phyloP scores from a whole-genome alignment of 106 monocot species.

The Vanilla planifolia region DNA sequence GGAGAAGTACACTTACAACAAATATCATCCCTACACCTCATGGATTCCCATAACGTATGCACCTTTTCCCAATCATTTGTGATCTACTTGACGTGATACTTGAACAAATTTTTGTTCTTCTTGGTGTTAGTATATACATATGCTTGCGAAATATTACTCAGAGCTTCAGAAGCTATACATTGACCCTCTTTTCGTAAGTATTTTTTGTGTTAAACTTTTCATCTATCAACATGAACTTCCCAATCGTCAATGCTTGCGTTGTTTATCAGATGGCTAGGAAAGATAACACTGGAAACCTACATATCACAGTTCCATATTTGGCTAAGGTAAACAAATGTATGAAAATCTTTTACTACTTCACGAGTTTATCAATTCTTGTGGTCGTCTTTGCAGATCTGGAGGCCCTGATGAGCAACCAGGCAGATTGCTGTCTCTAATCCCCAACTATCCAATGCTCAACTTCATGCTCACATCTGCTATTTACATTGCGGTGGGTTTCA shows the following conservation, averaged over 20 bases:
- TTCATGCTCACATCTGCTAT: constrained; percentile 92
- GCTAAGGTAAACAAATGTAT: constrained; percentile 50
- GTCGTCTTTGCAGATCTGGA: constrained; percentile 53
- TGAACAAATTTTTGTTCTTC: constrained; percentile 1
- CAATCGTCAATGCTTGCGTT: neutral
- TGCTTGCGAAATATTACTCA: constrained; percentile 89
- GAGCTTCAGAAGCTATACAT: constrained; percentile 52
- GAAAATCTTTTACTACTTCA: neutral
- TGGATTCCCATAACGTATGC: constrained; percentile 65
- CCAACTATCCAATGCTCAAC: constrained; percentile 85
- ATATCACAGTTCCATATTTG: constrained; percentile 97
- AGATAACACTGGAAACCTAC: constrained; percentile 96
- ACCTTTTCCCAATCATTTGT: constrained; percentile 1
- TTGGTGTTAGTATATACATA: constrained; percentile 72
- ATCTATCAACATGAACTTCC: neutral
- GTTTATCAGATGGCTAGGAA: constrained; percentile 82
- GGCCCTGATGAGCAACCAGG: constrained; percentile 85
- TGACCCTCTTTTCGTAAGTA: constrained; percentile 94
- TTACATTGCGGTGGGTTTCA: constrained; percentile 60
- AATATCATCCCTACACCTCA: constrained; percentile 65
- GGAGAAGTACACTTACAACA: constrained; percentile 63
- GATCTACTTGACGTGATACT: neutral
- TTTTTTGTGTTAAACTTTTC: neutral
- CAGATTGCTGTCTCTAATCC: constrained; percentile 64
- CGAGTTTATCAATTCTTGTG: neutral